These are phyloP conservation scores for Haplosporangium gracile DNA, from an alignment of 192 early-diverging fungal genomes.

Conservation along the genomic window DNA sequence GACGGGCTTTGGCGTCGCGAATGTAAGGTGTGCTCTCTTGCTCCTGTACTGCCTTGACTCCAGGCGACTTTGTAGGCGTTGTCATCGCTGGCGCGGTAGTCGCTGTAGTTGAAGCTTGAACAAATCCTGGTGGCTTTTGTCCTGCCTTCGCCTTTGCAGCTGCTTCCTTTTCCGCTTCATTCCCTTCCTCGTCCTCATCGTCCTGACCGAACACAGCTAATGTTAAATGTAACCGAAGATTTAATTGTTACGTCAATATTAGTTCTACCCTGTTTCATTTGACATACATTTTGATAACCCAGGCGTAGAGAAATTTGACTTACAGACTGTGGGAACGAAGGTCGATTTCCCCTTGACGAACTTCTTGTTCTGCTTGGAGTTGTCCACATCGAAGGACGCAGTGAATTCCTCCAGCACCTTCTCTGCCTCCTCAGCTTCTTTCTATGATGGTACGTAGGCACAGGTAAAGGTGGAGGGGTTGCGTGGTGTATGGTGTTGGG, in stretches of 20 bases:
- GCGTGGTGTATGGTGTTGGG: neutral
- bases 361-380: conserved; percentile 51
- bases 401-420: conserved; percentile 85
- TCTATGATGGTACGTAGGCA: conserved; percentile 42
- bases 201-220: conserved; percentile 62
- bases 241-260: neutral
- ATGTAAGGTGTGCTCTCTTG: conserved; percentile 48
- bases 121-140: conserved; percentile 52
- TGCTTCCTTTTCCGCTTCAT: conserved; percentile 29
- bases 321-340: conserved; percentile 57
- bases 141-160: conserved; percentile 44
- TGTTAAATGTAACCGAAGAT: neutral
- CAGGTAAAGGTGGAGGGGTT: neutral
- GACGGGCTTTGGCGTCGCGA: conserved; percentile 62
- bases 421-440: conserved; percentile 85
- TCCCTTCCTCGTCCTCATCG: conserved; percentile 55
- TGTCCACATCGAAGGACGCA: conserved; percentile 81
- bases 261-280: neutral
- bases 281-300: no score
- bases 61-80: conserved; percentile 39
- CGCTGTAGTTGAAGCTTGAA: conserved; percentile 25
- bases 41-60: conserved; percentile 23
- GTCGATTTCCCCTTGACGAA: conserved; percentile 68
- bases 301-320: neutral
- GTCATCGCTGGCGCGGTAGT: neutral